Evolutionary conservation across 495 filamentous ascomycete species (phyloP).

Genomic region (Penicillium bovifimosum): DNA sequence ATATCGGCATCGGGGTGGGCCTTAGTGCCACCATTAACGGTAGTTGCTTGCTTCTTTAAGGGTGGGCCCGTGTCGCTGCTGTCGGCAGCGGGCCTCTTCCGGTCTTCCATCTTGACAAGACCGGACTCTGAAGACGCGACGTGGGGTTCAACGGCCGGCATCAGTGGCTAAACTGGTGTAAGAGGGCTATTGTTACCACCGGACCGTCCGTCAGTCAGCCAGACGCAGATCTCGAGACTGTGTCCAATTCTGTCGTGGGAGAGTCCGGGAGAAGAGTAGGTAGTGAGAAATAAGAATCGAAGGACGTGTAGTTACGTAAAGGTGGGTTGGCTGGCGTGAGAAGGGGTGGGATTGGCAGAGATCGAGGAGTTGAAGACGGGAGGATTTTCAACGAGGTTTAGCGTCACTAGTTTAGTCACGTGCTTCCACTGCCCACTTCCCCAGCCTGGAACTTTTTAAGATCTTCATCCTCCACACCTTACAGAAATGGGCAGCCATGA

Average conservation of each 20-base stretch:
- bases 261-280: constrained; percentile 1
- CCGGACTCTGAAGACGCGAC: constrained; percentile 63
- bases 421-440: constrained; percentile 21
- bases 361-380: constrained; percentile 30
- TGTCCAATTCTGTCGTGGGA: constrained; percentile 24
- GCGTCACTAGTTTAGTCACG: constrained; percentile 32
- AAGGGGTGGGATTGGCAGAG: constrained; percentile 22
- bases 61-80: constrained; percentile 76
- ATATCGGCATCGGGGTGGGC: constrained; percentile 72
- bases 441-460: constrained; percentile 14
- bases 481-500: constrained; percentile 38
- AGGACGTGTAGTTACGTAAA: background rate
- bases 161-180: constrained; percentile 55
- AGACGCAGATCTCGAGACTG: constrained; percentile 27
- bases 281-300: constrained; percentile 1
- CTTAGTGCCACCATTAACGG: constrained; percentile 67
- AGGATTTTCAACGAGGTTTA: constrained; percentile 39
- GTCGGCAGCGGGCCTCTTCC: constrained; percentile 80
- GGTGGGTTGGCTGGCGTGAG: constrained; percentile 5
- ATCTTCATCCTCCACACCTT: constrained; percentile 9
- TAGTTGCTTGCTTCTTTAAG: constrained; percentile 73
- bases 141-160: constrained; percentile 72
- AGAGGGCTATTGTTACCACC: constrained; percentile 36
- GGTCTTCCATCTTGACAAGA: constrained; percentile 93
- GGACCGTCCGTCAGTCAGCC: constrained; percentile 35